Evolutionary conservation across 148 eudicot genomes (phyloP).

Genomic region (Vaccinium vitisidaea): DNA sequence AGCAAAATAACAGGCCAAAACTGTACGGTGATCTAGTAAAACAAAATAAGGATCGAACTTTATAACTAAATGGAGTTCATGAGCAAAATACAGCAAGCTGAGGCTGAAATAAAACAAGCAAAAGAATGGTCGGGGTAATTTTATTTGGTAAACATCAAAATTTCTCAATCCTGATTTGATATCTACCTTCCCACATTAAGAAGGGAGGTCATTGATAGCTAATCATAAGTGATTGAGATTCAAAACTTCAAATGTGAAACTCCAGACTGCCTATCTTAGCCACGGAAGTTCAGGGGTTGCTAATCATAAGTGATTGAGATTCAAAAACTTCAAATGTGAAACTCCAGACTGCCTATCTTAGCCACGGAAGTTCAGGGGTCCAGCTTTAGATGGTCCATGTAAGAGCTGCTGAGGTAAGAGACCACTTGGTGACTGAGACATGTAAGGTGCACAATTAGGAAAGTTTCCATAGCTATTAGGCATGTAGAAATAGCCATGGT

Average conservation of each 20-base stretch:
- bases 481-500: conserved; percentile 12
- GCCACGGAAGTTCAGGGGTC: not conserved
- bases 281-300: not conserved
- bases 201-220: not conserved
- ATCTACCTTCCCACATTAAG: not conserved
- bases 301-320: not conserved
- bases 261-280: not conserved
- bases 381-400: not conserved
- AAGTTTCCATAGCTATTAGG: conserved; percentile 21
- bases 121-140: not conserved
- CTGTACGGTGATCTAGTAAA: not conserved
- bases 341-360: not conserved
- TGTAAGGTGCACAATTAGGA: conserved; percentile 12
- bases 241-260: not conserved
- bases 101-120: not conserved
- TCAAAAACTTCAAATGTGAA: not conserved
- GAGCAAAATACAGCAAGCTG: too few relatives aligned
- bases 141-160: not conserved
- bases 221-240: not conserved
- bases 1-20: not conserved
- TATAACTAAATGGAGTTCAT: not conserved
- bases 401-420: not conserved
- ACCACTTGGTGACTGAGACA: conserved; percentile 5
- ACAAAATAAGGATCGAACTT: not conserved
- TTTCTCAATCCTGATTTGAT: not conserved